Evolutionary conservation across 768 basidiomycete species (phyloP).

Genomic region (Piloderma croceum): DNA sequence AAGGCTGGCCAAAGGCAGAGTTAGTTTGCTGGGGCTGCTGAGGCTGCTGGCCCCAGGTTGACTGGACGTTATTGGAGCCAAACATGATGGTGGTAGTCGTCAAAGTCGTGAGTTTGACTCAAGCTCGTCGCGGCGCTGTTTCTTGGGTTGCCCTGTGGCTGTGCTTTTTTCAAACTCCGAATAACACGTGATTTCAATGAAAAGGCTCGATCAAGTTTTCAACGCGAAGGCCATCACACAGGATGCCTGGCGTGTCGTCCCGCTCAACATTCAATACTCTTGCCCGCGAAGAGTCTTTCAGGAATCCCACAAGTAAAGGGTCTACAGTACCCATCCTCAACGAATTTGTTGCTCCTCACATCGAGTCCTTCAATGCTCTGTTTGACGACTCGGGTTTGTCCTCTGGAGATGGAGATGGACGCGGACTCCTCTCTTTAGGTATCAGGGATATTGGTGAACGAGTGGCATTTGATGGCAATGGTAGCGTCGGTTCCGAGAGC

Average conservation of each 20-base stretch:
- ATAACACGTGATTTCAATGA: too few relatives aligned
- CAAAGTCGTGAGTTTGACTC: slow-evolving; percentile 29
- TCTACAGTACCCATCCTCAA: slow-evolving; percentile 78
- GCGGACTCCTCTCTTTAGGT: slow-evolving; percentile 72
- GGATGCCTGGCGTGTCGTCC: too few relatives aligned
- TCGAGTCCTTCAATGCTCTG: slow-evolving; percentile 94
- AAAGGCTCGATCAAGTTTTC: too few relatives aligned
- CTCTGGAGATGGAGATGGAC: slow-evolving; percentile 66
- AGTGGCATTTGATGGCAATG: slow-evolving; percentile 85
- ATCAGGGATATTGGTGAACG: slow-evolving; percentile 84
- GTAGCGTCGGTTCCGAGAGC: slow-evolving; percentile 46
- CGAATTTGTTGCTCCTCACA: slow-evolving; percentile 89
- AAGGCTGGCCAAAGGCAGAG: slow-evolving; percentile 66
- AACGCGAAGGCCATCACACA: too few relatives aligned
- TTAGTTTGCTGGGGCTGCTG: slow-evolving; percentile 51
- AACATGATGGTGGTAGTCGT: slow-evolving; percentile 47
- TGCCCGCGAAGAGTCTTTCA: slow-evolving; percentile 70
- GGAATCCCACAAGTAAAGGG: slow-evolving; percentile 62
- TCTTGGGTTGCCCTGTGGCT: too few relatives aligned
- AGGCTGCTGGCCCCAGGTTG: slow-evolving; percentile 65
- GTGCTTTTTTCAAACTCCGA: too few relatives aligned
- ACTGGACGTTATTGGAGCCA: slow-evolving; percentile 41
- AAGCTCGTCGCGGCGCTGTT: too few relatives aligned
- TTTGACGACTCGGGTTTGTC: slow-evolving; percentile 89
- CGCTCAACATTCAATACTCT: slow-evolving; percentile 82